These are phyloP conservation scores for Tuber borchii DNA, from an alignment of 495 filamentous ascomycete genomes.

Conservation along the genomic window DNA sequence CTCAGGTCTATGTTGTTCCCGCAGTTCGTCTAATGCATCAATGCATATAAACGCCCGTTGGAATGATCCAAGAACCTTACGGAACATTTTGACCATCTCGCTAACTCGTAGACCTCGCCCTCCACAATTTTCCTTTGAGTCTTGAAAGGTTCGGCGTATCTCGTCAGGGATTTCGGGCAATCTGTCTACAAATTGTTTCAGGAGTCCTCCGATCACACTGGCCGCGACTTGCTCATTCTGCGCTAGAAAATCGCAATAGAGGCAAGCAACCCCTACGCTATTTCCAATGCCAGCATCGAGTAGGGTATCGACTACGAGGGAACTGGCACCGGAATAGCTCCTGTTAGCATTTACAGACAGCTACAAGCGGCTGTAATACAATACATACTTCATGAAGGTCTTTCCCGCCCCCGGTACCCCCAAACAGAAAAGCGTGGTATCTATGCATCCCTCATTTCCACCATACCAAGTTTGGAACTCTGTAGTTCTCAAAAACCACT, in stretches of 20 bases:
- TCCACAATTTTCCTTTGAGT: not conserved
- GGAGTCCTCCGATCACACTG: not conserved
- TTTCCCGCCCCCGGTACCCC: not conserved
- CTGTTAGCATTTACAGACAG: not conserved
- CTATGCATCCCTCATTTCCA: not conserved
- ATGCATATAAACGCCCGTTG: conserved; percentile 10
- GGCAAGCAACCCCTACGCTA: not conserved
- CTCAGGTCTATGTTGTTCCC: conserved; percentile 10
- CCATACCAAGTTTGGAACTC: not conserved
- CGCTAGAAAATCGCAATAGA: not conserved
- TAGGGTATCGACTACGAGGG: not conserved
- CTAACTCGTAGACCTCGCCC: not conserved
- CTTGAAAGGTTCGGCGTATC: not conserved
- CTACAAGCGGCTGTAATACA: not conserved
- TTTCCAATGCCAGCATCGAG: not conserved
- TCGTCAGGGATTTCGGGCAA: not conserved
- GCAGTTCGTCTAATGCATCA: conserved; percentile 21
- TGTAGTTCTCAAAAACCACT: not conserved
- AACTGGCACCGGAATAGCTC: not conserved
- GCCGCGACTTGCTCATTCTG: not conserved
- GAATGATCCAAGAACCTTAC: not conserved
- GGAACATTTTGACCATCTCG: not conserved
- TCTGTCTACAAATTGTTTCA: not conserved
- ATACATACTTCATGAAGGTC: not conserved
- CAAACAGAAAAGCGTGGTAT: not conserved